These are phyloP conservation scores for Pleurostoma richardsiae DNA, from an alignment of 2,329 filamentous ascomycete species.

Conservation along the genomic window DNA sequence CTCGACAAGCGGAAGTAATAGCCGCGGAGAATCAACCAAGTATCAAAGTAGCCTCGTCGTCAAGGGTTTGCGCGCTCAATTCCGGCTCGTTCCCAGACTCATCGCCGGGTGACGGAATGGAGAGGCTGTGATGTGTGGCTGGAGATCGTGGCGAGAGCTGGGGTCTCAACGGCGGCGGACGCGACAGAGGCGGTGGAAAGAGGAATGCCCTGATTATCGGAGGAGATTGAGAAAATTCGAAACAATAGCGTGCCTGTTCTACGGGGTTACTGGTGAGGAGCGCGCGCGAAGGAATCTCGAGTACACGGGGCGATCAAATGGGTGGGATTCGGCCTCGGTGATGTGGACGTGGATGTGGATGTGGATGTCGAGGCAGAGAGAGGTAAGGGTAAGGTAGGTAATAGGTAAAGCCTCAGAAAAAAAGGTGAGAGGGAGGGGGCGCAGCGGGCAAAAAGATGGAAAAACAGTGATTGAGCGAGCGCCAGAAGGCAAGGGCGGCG, in stretches of 20 bases:
- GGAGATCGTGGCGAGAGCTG: constrained; percentile 12
- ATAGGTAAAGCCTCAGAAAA: background rate
- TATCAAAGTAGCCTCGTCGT: background rate
- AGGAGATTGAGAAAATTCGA: too few species aligned
- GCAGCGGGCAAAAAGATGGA: too few species aligned
- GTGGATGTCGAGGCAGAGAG: too few species aligned
- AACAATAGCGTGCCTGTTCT: too few species aligned
- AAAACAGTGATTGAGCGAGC: too few species aligned
- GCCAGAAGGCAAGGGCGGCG: too few species aligned
- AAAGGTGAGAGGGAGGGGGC: background rate
- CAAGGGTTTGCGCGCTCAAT: constrained; percentile 1
- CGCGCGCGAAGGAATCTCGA: too few species aligned
- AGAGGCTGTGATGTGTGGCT: constrained; percentile 11
- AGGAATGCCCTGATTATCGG: background rate
- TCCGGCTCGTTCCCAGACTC: constrained; percentile 4
- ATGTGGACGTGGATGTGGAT: too few species aligned
- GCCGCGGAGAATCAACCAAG: background rate
- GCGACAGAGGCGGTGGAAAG: background rate
- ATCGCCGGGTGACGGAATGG: constrained; percentile 10
- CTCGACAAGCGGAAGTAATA: too few species aligned
- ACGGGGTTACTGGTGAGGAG: too few species aligned
- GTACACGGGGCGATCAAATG: too few species aligned
- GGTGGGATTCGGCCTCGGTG: too few species aligned
- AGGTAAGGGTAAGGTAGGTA: background rate
- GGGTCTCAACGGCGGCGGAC: background rate